phyloP scores from a whole-genome alignment of 139 green algal species.

The Volvox africanus region DNA sequence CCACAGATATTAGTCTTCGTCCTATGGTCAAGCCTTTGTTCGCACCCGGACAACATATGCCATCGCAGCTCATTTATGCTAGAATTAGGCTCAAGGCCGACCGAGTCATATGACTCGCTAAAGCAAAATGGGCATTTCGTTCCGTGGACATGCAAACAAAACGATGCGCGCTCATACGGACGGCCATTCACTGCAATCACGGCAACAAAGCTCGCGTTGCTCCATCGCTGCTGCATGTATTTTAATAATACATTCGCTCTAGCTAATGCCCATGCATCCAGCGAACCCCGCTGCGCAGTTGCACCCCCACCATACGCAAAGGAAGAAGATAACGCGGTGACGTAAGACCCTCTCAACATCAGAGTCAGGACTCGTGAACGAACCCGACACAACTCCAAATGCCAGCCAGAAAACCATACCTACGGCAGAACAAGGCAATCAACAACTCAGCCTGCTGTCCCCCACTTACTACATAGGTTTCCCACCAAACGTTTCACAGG shows the following conservation, averaged over 20 bases:
- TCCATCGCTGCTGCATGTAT: not conserved
- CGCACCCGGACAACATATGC: too few relatives aligned
- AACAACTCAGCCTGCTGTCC: not conserved
- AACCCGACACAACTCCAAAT: not conserved
- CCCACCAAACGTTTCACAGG: not conserved
- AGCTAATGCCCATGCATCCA: not conserved
- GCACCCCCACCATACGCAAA: not conserved
- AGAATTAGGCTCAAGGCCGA: too few relatives aligned
- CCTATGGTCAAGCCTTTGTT: too few relatives aligned
- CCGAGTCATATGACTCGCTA: too few relatives aligned
- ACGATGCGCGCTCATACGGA: too few relatives aligned
- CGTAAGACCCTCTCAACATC: too few relatives aligned
- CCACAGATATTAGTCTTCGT: not conserved
- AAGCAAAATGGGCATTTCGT: too few relatives aligned
- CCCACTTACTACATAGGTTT: not conserved
- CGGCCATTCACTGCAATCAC: not conserved
- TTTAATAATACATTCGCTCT: not conserved
- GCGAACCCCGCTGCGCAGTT: not conserved
- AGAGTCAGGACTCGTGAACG: not conserved
- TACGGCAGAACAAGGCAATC: not conserved
- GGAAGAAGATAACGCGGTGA: too few relatives aligned
- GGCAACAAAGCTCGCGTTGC: not conserved
- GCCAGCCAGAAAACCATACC: not conserved
- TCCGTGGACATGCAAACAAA: too few relatives aligned
- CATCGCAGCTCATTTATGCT: too few relatives aligned